Base-by-base conservation (phyloP, 108 stramenopile genomes). In the Fistulifera pelliculosa region DNA sequence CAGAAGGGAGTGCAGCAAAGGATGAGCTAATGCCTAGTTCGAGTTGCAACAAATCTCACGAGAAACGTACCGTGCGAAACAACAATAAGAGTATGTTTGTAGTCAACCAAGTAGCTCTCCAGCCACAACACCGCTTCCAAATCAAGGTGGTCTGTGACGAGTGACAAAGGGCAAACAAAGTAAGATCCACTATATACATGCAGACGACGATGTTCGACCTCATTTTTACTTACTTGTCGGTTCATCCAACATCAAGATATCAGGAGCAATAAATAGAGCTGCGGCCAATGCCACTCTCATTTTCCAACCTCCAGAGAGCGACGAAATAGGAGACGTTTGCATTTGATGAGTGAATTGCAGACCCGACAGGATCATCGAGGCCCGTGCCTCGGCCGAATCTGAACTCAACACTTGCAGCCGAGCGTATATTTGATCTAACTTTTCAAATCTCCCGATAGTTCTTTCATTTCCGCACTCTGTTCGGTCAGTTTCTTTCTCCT, bases 241-340 rank as follows among this genome's bases (percentile, higher is more conserved):
- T 64, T 73, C 73, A 28, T 89, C 87, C 5, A 90, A 49, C 80
- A 87, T 67, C 10, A 85, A 55, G 12, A 91, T 38, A 57, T 93
- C 92, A 16, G 93, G 94, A 55, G 90, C 80, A 56, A 94, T 85
- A 57, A 96, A 91, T n/a, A 99, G 73, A 4, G 96, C 94, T 1
- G 93, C 95, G 7, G 96, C 98, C 24, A 99, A 63, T 0, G 94
- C 85, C 56, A 99, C 98, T 42, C 98, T 81, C 98, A 99, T 99
- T 35, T 96, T 59, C 98, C 98, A 99, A 6, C 98, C 98, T 54
- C 96, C 96, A 11, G 74, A 77, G 17, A 97, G 70, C 19, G 84
- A 79, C 18, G 84, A 88, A 1, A 93, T 89, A 17, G 89, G 83
- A 49, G 83, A 71, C 26, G 27, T 59, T 73, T 95, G 93, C 95